Evolutionary conservation across 192 early-diverging fungal species (phyloP), one percentile per base, ranked within the genome.

Genomic region (Fimicolochytrium jonesii): DNA sequence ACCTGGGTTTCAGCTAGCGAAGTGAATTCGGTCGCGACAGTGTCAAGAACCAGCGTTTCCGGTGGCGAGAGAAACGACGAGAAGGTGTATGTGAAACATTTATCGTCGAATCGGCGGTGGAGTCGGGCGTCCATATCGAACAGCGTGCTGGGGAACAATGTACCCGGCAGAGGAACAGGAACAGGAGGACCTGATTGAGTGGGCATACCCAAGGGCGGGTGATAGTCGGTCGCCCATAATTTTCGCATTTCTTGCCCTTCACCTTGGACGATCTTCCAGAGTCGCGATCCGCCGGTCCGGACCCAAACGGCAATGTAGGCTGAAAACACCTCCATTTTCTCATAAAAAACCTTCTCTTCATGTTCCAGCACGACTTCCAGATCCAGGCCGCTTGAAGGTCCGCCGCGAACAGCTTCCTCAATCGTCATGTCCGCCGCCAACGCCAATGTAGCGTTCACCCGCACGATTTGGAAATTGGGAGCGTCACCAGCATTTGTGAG

Each of bases 111-210:
- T 6, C 31, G 26, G 1, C 61, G 33, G 36, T 58, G 50, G 6
- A 73, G 41, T 17, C 75, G 37, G 15, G 47, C 25, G 4, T 71
- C 70, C 52, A 78, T 67, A 50, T 78, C 73, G 10, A 17, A 29
- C 18, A 42, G 50, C 6, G 64, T 54, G 0, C 66, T 62, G 4
- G 72, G 72, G 33, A 66, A 59, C 2, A 78, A 23, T 9, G 66
- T n/a, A n/a, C n/a, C n/a, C n/a, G n/a, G n/a, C n/a, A n/a, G n/a
- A n/a, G n/a, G n/a, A n/a, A n/a, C n/a, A n/a, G n/a, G n/a, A n/a
- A n/a, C n/a, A n/a, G n/a, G n/a, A n/a, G n/a, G n/a, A n/a, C n/a
- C n/a, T n/a, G n/a, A n/a, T n/a, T n/a, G n/a, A n/a, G n/a, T n/a
- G n/a, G n/a, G n/a, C n/a, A n/a, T n/a, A n/a, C n/a, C n/a, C n/a